These are phyloP conservation scores for Aphanomyces euteiches DNA, from an alignment of 352 stramenopile genomes.

Conservation along the genomic window DNA sequence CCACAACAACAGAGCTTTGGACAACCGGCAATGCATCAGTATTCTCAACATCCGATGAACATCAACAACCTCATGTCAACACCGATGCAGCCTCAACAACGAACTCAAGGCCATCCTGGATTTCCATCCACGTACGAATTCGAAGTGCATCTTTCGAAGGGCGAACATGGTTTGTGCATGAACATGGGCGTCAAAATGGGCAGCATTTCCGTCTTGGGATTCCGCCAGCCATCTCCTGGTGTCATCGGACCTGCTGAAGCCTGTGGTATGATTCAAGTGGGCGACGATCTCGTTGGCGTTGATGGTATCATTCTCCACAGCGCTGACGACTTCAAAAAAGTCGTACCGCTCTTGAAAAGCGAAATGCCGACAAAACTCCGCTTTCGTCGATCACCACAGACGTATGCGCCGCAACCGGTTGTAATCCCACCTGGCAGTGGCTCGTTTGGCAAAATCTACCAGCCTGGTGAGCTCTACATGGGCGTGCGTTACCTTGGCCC, in stretches of 20 bases:
- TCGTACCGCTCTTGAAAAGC: constrained; percentile 79
- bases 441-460: constrained; percentile 48
- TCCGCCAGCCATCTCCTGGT: constrained; percentile 62
- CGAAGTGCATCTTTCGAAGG: constrained; percentile 83
- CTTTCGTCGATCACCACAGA: constrained; percentile 47
- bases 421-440: constrained; percentile 11
- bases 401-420: constrained; percentile 34
- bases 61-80: constrained; percentile 17
- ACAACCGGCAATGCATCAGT: constrained; percentile 2
- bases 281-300: constrained; percentile 78
- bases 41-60: constrained; percentile 20
- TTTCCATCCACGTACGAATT: constrained; percentile 55
- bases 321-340: constrained; percentile 76
- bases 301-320: constrained; percentile 71
- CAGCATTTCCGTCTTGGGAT: constrained; percentile 78
- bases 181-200: constrained; percentile 85
- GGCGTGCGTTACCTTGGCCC: constrained; percentile 71
- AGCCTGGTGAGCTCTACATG: constrained; percentile 77
- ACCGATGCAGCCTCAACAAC: neutral
- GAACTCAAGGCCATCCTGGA: constrained; percentile 5
- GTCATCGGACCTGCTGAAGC: constrained; percentile 79
- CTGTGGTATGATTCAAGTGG: constrained; percentile 69
- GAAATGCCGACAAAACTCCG: constrained; percentile 69
- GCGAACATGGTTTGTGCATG: constrained; percentile 83
- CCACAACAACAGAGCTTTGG: constrained; percentile 9